These are phyloP conservation scores for Pythium brachiatum DNA, from an alignment of 352 stramenopile species.

Conservation along the genomic window DNA sequence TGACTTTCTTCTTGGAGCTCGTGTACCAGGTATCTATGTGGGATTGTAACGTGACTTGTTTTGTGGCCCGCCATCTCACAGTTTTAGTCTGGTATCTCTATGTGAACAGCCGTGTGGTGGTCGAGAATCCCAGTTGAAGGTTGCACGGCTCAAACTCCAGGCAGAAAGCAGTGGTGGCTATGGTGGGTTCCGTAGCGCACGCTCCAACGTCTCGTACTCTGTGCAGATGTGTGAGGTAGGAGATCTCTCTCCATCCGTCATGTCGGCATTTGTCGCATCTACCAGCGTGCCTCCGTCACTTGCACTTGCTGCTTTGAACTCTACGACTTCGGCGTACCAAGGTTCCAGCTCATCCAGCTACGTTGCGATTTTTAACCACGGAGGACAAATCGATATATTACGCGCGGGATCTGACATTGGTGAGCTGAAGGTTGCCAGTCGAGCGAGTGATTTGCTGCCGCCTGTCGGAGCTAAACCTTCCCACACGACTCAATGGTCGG, in stretches of 20 bases:
- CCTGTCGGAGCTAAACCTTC: neutral
- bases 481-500: conserved; percentile 7
- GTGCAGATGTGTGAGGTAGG: conserved; percentile 60
- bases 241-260: conserved; percentile 44
- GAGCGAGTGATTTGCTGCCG: neutral
- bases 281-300: neutral
- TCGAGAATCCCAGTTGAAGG: conserved; percentile 44
- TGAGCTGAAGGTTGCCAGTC: neutral
- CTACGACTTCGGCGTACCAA: neutral
- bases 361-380: conserved; percentile 2
- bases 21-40: conserved; percentile 37
- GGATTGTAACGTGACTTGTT: neutral
- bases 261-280: conserved; percentile 21
- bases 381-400: conserved; percentile 16
- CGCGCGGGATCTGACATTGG: conserved; percentile 7
- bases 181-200: conserved; percentile 13
- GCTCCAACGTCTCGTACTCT: conserved; percentile 33
- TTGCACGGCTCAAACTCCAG: conserved; percentile 60
- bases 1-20: conserved; percentile 57
- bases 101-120: conserved; percentile 25
- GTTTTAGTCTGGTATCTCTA: neutral
- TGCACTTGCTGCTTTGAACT: neutral
- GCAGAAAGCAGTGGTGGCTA: conserved; percentile 29
- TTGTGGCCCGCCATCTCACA: neutral
- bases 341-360: neutral